Evolutionary conservation across 2,329 filamentous ascomycete species (phyloP), one percentile per base, ranked within the genome.

Genomic region (Dendryphion nanum): DNA sequence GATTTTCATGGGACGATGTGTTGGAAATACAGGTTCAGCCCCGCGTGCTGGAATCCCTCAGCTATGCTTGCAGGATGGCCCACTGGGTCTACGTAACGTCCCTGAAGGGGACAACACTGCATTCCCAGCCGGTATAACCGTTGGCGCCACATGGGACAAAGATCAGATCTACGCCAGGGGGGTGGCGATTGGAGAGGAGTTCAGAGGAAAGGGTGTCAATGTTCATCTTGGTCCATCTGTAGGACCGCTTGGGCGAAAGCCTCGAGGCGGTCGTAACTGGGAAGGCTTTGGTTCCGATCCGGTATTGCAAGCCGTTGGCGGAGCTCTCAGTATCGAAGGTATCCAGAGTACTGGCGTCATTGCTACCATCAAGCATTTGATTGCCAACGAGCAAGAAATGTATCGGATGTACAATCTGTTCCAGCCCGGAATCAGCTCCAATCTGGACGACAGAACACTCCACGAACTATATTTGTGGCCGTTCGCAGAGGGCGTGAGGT

Each of bases 391-490:
- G 64, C 89, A 95, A 60, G 70, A 73, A 44, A 54, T 65, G 46
- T 72, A 78, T 55, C 47, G 64, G 18, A 65, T 65, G 76, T 77
- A 55, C 53, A 68, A 43, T 38, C 44, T 57, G 3, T 48, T 60
- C 20, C 61, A 66, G 33, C 54, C 59, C 2, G 64, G 60, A 2
- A 61, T 63, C 21, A 65, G 61, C 5, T 64, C 64, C 32, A 93
- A 94, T 53, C 78, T 94, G 18, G 86, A 88, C 45, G 86, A 89
- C 55, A 74, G 85, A 21, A 83, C 84, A 0, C 63, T 88, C 47
- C 85, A 89, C 57, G 85, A 89, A 64, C 68, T 95, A 2, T 95
- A 95, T 53, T 75, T 84, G 0, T 95, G 88, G 88, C 89, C 89
- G 0, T 95, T 95, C 59, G 84, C 82, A 3, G 85, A 94, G 52